phyloP scores from a whole-genome alignment of 331 rosid species.

The Spiraea crenata region DNA sequence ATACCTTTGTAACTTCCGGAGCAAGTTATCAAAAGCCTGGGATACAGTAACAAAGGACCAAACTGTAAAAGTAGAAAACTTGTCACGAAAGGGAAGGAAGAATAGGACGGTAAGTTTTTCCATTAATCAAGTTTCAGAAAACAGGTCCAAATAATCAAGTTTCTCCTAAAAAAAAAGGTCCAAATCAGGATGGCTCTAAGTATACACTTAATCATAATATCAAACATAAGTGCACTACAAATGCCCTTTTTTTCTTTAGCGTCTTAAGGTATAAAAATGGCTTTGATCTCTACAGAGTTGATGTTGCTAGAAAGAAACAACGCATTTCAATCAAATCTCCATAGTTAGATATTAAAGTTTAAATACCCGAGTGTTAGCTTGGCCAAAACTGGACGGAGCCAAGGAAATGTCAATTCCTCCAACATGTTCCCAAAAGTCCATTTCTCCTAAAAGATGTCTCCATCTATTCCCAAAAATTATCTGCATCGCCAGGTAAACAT shows the following conservation, averaged over 20 bases:
- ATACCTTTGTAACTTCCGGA: constrained; percentile 80
- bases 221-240: background rate
- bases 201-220: background rate
- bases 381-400: constrained; percentile 97
- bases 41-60: constrained; percentile 7
- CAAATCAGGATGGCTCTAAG: background rate
- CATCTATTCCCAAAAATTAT: constrained; percentile 94
- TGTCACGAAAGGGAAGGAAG: background rate
- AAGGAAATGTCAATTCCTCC: constrained; percentile 86
- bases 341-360: constrained; percentile 7
- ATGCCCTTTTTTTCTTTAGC: background rate
- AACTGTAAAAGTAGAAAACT: constrained; percentile 4
- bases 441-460: constrained; percentile 90
- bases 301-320: background rate
- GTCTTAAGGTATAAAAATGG: background rate
- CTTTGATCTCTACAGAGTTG: background rate
- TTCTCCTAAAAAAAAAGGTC: constrained; percentile 3
- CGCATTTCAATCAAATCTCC: background rate
- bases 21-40: constrained; percentile 87
- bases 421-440: constrained; percentile 93
- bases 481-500: constrained; percentile 45
- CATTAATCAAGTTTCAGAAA: background rate
- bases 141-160: constrained; percentile 9
- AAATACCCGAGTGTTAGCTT: constrained; percentile 88
- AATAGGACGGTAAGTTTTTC: background rate